Evolutionary conservation across 169 alveolate species (phyloP), one percentile per base, ranked within the genome.

Genomic region (Plasmodium ovale): DNA sequence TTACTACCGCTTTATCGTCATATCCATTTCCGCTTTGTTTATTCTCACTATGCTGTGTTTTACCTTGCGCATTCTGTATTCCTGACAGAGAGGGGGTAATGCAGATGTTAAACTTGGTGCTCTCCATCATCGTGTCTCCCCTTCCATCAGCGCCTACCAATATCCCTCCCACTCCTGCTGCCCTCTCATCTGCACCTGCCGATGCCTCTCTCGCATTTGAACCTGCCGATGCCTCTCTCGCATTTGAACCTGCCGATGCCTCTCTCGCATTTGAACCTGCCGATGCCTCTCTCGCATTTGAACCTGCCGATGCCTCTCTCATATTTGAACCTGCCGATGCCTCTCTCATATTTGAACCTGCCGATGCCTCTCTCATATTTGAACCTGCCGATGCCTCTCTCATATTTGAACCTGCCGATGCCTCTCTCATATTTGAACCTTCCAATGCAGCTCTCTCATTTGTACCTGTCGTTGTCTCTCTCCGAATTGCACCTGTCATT

Each of bases 11-110:
- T 0, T 23, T 33, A n/a, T 67, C 60, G 7, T 60, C 64, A 12
- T 39, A 23, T 31, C 10, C 35, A 2, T 10, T 47, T 7, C 19
- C 58, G 0, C 21, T 35, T 19, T 47, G 9, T 14, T 44, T 19
- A 23, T 53, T 49, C 27, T 21, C 21, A 25, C 27, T 51, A 42
- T 59, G n/a, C 4, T 72, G 33, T 37, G 54, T 56, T 27, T 56
- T 47, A 31, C 3, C 10, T 4, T 65, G 44, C 37, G 6, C 33
- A 60, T 62, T 54, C 23, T 39, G 39, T 31, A 77, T 77, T 2
- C 35, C 37, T n/a, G 88, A 77, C 39, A 77, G 37, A 12, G 88
- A 77, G 5, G 88, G 88, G 21, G 88, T 77, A 35, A 77, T 77
- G 14, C 31, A 44, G 5, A 77, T 77, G 37, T 77, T 77, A 35